Base-by-base conservation (phyloP, 441 rosid species). In the Pelargonium cotyledonis region DNA sequence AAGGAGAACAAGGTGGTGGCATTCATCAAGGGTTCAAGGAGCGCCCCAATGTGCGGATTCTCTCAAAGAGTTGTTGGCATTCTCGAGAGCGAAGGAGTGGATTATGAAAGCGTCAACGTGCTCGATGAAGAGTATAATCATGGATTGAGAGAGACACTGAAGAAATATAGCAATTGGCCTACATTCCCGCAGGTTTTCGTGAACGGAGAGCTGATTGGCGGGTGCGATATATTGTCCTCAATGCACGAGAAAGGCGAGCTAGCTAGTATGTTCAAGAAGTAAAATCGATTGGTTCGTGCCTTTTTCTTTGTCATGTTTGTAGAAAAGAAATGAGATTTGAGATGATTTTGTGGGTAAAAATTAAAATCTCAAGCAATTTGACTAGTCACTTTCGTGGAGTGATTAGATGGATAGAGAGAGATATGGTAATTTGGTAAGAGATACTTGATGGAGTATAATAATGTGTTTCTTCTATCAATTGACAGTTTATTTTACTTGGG, bases 1-100 rank as follows among this genome's bases (percentile, higher is more conserved):
- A 90, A 90, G 78, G 92, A 89, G 80, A 90, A 82, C 79, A 88
- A 80, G 79, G 97, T 93, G 72, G 97, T 93, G 64, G 92, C 95
- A 11, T 90, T 93, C 69, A 89, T 91, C 7, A 89, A 93, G 75
- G 98, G 98, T 46, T 85, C 97, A 0, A 84, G 96, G 80, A 80
- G 87, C 72, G 92, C 98, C 41, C 98, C 97, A 1, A 38, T 75
- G 70, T 89, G 98, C 65, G 97, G 98, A 72, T 94, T 91, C 81
- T 89, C 97, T 2, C 97, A 89, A 73, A 88, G 86, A 76, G 95
- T 93, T 6, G 64, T 91, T 2, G 87, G 87, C 65, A 91, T 91
- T 69, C 96, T 89, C 18, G 97, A 94, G 73, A 84, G 82, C 11
- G 80, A 85, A 77, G 91, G 93, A 9, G 78, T 85, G 41, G 95